Conservation (phyloP, 345 rosid genomes). For the Lagerstroemia speciosa region DNA sequence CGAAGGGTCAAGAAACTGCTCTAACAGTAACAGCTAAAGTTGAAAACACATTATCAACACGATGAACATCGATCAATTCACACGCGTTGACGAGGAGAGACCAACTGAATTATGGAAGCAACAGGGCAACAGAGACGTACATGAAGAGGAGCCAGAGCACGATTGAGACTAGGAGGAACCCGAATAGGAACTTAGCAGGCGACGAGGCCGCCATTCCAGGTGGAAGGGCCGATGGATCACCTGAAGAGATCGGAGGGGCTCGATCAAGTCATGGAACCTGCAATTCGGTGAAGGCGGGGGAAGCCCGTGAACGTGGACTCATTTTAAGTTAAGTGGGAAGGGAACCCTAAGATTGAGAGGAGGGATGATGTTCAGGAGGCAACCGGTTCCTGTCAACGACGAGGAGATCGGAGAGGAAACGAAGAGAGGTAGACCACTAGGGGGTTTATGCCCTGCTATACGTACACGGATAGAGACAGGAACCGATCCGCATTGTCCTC, state of each 20-base stretch:
- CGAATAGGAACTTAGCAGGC: constrained; percentile 83
- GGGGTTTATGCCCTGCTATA: background rate
- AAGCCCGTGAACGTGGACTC: background rate
- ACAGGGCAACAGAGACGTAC: constrained; percentile 32
- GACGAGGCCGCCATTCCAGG: constrained; percentile 71
- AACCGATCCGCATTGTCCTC: constrained; percentile 7
- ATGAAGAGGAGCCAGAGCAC: constrained; percentile 79
- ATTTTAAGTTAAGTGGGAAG: background rate
- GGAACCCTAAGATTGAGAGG: constrained; percentile 7
- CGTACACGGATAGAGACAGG: background rate
- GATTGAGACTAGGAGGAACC: constrained; percentile 71
- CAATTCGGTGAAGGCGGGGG: background rate
- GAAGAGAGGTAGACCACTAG: background rate
- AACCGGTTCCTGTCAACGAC: constrained; percentile 3
- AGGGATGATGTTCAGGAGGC: background rate
- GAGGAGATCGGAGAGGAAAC: constrained; percentile 2
- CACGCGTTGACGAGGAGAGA: background rate
- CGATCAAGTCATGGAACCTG: constrained; percentile 1
- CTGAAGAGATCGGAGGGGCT: background rate
- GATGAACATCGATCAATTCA: background rate
- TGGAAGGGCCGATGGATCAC: background rate
- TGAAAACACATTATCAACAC: background rate
- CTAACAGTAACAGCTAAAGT: background rate
- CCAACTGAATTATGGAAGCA: background rate
- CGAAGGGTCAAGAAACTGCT: background rate